These are phyloP conservation scores for Bifiguratus adelaidae DNA, from an alignment of 192 early-diverging fungal species.

Conservation along the genomic window DNA sequence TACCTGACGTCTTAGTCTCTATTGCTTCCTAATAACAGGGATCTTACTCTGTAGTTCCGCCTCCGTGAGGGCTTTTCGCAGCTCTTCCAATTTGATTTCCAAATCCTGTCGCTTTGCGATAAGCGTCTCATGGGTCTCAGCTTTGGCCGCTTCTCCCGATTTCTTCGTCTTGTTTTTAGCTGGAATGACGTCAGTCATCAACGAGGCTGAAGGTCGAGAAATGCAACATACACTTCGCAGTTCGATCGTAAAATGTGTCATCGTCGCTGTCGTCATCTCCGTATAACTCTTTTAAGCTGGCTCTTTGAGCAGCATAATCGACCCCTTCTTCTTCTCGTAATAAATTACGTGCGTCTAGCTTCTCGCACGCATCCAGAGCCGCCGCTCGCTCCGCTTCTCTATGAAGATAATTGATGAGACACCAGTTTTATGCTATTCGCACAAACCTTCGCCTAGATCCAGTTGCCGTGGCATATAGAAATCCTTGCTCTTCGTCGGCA, in stretches of 20 bases:
- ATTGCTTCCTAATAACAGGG: background rate
- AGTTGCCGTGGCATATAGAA: too few relatives aligned
- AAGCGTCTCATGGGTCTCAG: conserved; percentile 61
- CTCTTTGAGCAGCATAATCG: conserved; percentile 6
- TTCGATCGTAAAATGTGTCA: conserved; percentile 59
- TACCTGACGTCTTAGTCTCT: too few relatives aligned
- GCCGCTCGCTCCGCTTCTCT: conserved; percentile 55
- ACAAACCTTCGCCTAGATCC: too few relatives aligned
- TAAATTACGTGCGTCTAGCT: conserved; percentile 39
- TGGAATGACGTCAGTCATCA: background rate
- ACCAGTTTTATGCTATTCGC: too few relatives aligned
- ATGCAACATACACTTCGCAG: conserved; percentile 15
- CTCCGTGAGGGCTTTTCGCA: conserved; percentile 21
- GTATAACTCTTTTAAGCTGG: conserved; percentile 17
- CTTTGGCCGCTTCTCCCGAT: conserved; percentile 18
- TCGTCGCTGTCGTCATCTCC: conserved; percentile 41
- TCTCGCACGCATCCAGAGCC: conserved; percentile 50
- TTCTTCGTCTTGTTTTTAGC: background rate
- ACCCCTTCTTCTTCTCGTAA: conserved; percentile 14
- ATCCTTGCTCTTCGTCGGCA: too few relatives aligned
- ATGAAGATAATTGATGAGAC: background rate
- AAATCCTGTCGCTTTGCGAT: conserved; percentile 30
- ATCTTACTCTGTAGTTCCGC: conserved; percentile 14
- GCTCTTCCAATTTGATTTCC: conserved; percentile 12
- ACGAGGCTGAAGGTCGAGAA: background rate